phyloP scores from a whole-genome alignment of 768 basidiomycete genomes.

The Xerocomellus dryophilus region DNA sequence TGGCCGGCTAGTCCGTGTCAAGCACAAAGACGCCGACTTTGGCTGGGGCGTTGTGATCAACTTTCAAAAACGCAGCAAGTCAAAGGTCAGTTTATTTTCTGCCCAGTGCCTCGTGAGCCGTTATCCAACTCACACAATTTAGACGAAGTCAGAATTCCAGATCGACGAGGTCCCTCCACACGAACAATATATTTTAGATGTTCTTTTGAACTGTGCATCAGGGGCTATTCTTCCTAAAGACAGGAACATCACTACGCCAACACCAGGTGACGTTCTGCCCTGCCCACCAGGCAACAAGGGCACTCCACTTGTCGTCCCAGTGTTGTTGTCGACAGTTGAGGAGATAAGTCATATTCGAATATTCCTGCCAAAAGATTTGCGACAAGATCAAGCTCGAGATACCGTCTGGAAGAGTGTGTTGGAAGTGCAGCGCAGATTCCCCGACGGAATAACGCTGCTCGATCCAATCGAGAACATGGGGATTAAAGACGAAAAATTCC shows the following conservation, averaged over 20 bases:
- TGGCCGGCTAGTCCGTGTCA: constrained; percentile 90
- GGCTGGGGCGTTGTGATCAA: constrained; percentile 97
- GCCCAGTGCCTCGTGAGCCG: not conserved
- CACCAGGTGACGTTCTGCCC: constrained; percentile 72
- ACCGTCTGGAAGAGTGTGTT: constrained; percentile 86
- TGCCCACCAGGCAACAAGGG: constrained; percentile 72
- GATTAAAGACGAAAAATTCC: constrained; percentile 93
- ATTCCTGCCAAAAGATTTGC: constrained; percentile 85
- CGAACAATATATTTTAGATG: constrained; percentile 90
- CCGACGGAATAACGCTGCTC: constrained; percentile 78
- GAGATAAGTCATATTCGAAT: constrained; percentile 84
- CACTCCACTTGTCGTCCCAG: constrained; percentile 81
- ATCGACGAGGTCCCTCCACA: constrained; percentile 75
- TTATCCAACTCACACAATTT: not conserved
- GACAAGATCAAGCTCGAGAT: constrained; percentile 69
- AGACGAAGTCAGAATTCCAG: constrained; percentile 66
- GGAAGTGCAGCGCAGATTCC: constrained; percentile 90
- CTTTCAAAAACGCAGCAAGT: constrained; percentile 81
- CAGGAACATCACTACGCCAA: constrained; percentile 48
- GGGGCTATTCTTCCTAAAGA: constrained; percentile 62
- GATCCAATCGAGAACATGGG: constrained; percentile 95
- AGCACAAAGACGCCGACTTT: constrained; percentile 83
- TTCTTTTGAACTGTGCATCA: constrained; percentile 75
- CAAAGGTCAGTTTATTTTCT: constrained; percentile 53
- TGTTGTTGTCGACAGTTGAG: constrained; percentile 82